A percentile compares a stretch with the other conserved stretches of the same genome.
These are phyloP conservation scores for Nemania sp. DNA, from an alignment of 2,329 filamentous ascomycete species.

Conservation along the genomic window DNA sequence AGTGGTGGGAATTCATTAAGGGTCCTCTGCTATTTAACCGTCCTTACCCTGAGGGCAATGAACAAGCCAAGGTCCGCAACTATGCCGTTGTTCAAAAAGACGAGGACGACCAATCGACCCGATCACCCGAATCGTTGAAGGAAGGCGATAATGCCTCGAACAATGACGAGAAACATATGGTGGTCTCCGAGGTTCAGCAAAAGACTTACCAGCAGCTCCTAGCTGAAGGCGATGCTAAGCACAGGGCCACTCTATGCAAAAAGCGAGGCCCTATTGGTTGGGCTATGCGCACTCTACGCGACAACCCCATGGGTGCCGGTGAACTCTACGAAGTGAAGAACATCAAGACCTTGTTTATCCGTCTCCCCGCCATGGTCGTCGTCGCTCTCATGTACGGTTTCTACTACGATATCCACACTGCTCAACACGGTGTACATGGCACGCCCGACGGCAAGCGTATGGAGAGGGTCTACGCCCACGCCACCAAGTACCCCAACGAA, in stretches of 20 bases:
- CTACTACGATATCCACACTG: slow-evolving; percentile 85
- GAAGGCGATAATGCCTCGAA: slow-evolving; percentile 44
- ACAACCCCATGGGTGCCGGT: slow-evolving; percentile 79
- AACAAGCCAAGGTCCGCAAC: slow-evolving; percentile 73
- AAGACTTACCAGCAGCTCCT: slow-evolving; percentile 72
- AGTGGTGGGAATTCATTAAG: slow-evolving; percentile 70
- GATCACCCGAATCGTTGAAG: slow-evolving; percentile 33
- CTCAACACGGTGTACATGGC: slow-evolving; percentile 76
- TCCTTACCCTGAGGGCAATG: slow-evolving; percentile 63
- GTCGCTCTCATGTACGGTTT: slow-evolving; percentile 76
- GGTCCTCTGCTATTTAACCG: slow-evolving; percentile 75
- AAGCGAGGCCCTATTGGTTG: slow-evolving; percentile 78
- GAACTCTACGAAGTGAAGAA: slow-evolving; percentile 81
- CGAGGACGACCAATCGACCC: slow-evolving; percentile 53
- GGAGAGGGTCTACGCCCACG: slow-evolving; percentile 73
- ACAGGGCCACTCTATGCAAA: slow-evolving; percentile 73
- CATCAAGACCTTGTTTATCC: slow-evolving; percentile 71
- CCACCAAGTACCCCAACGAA: slow-evolving; percentile 75
- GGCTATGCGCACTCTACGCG: slow-evolving; percentile 82
- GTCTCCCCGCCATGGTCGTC: slow-evolving; percentile 75
- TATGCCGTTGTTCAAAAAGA: slow-evolving; percentile 81
- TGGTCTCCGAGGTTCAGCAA: slow-evolving; percentile 62
- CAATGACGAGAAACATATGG: slow-evolving; percentile 58
- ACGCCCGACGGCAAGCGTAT: slow-evolving; percentile 80
- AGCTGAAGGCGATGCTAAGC: slow-evolving; percentile 65